Conservation (phyloP, 1,139 yeast genomes). For the Hyphopichia wangnamkhiaoensis region DNA sequence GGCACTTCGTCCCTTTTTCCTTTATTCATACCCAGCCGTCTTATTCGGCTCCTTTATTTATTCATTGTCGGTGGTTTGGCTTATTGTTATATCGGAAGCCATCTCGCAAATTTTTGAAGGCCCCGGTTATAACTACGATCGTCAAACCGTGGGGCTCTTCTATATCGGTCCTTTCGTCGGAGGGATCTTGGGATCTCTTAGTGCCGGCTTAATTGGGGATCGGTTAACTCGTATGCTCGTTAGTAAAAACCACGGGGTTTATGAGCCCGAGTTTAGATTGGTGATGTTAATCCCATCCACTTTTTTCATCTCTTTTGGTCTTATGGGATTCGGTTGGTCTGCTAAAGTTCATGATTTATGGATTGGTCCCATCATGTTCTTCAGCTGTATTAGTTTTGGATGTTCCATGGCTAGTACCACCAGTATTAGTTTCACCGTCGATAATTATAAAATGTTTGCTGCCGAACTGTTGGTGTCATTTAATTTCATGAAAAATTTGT, state of each 20-base stretch:
- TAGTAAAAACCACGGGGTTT: slow-evolving; percentile 49
- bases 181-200: slow-evolving; percentile 56
- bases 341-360: slow-evolving; percentile 49
- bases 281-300: slow-evolving; percentile 56
- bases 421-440: slow-evolving; percentile 62
- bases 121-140: slow-evolving; percentile 48
- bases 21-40: slow-evolving; percentile 53
- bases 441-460: slow-evolving; percentile 59
- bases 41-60: slow-evolving; percentile 56
- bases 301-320: slow-evolving; percentile 46
- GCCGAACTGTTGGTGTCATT: slow-evolving; percentile 60
- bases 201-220: slow-evolving; percentile 56
- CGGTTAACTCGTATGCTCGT: slow-evolving; percentile 40
- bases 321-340: slow-evolving; percentile 68
- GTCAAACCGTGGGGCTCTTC: slow-evolving; percentile 55
- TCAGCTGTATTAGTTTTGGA: slow-evolving; percentile 60
- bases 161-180: slow-evolving; percentile 62
- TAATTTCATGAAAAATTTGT: slow-evolving; percentile 53
- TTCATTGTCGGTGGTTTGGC: slow-evolving; percentile 63
- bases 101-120: slow-evolving; percentile 50
- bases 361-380: slow-evolving; percentile 59
- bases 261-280: slow-evolving; percentile 65
- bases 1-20: slow-evolving; percentile 54
- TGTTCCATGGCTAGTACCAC: slow-evolving; percentile 62
- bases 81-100: slow-evolving; percentile 61